Evolutionary conservation across 148 eudicot species (phyloP).

Genomic region (Vaccinium macrocarpon): DNA sequence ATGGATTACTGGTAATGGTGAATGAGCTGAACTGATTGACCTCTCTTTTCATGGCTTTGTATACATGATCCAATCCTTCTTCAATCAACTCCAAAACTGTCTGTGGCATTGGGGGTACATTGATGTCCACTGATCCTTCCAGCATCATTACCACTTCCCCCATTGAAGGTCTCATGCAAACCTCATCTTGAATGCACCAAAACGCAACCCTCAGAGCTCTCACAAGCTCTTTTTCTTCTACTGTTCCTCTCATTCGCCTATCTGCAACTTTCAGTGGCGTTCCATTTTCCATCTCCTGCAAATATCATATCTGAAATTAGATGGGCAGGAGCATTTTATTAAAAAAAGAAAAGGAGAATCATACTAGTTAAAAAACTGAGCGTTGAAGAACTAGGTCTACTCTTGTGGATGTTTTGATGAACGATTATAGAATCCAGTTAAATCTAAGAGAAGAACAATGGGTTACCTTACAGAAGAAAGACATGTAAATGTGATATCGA

Average conservation of each 20-base stretch:
- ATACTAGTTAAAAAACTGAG: neutral
- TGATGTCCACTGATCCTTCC: slow-evolving; percentile 71
- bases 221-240: slow-evolving; percentile 56
- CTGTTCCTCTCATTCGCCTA: slow-evolving; percentile 55
- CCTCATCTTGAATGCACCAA: slow-evolving; percentile 96
- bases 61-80: slow-evolving; percentile 85
- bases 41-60: slow-evolving; percentile 89
- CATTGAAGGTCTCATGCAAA: slow-evolving; percentile 78
- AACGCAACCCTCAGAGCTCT: slow-evolving; percentile 71
- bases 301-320: neutral
- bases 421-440: neutral
- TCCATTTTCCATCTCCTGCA: slow-evolving; percentile 64
- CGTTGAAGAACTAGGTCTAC: neutral
- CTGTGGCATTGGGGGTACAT: slow-evolving; percentile 84
- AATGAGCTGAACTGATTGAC: slow-evolving; percentile 62
- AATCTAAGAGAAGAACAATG: neutral
- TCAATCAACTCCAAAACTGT: slow-evolving; percentile 80
- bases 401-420: neutral
- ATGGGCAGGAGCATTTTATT: neutral
- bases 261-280: slow-evolving; percentile 63
- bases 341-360: neutral
- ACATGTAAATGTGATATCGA: neutral
- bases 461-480: neutral
- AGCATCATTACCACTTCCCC: slow-evolving; percentile 93
- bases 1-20: slow-evolving; percentile 53